phyloP scores from a whole-genome alignment of 179 eudicot species.

The Silene coronaria region DNA sequence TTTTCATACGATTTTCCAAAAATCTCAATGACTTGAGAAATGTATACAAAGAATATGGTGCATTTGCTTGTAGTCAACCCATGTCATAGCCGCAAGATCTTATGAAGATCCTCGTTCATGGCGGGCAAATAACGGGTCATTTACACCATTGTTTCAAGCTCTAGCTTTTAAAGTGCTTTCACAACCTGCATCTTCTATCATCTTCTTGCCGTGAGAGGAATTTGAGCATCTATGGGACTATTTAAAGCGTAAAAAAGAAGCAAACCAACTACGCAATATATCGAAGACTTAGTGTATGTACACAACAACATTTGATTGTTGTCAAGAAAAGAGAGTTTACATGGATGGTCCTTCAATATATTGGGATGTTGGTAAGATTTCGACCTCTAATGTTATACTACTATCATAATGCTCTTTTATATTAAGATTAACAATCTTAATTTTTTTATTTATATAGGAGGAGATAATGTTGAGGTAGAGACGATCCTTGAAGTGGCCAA shows the following conservation, averaged over 20 bases:
- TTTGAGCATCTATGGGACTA: conserved; percentile 11
- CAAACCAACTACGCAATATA: not conserved
- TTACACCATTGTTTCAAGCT: too few relatives aligned
- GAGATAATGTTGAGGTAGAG: not conserved
- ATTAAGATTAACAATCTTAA: too few relatives aligned
- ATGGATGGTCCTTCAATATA: not conserved
- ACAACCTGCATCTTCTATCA: not conserved
- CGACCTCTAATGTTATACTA: not conserved
- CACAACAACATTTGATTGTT: not conserved
- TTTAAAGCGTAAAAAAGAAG: conserved; percentile 13
- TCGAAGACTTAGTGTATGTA: conserved; percentile 6
- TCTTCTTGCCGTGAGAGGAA: conserved; percentile 9
- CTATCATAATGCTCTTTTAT: not conserved
- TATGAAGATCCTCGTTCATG: not conserved
- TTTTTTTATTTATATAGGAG: not conserved
- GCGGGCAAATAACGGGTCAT: too few relatives aligned
- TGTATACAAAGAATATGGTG: not conserved
- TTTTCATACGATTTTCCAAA: not conserved
- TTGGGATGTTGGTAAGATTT: conserved; percentile 9
- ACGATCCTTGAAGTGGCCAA: not conserved
- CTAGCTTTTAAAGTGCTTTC: too few relatives aligned
- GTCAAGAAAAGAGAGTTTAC: not conserved
- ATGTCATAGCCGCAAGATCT: not conserved
- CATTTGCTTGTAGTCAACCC: not conserved
- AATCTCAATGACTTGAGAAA: not conserved